Conservation (phyloP, 495 filamentous ascomycete species). For the Xylaria intraflava region DNA sequence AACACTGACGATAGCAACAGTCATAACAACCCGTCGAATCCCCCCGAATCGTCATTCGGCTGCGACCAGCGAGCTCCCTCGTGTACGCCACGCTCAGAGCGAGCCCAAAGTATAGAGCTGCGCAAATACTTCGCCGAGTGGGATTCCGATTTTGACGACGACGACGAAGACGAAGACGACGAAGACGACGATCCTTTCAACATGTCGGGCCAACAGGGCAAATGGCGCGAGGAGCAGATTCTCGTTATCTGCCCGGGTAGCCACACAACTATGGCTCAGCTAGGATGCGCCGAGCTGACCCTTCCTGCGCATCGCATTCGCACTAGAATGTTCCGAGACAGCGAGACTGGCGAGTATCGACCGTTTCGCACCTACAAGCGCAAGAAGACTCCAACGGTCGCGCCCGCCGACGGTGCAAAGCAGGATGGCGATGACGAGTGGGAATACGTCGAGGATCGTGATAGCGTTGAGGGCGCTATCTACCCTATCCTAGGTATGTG, state of each 20-base stretch:
- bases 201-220: conserved; percentile 43
- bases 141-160: neutral
- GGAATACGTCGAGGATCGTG: conserved; percentile 78
- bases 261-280: conserved; percentile 85
- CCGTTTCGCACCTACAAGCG: conserved; percentile 73
- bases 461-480: conserved; percentile 81
- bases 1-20: too few relatives aligned
- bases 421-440: conserved; percentile 30
- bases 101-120: conserved; percentile 7
- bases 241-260: conserved; percentile 89
- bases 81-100: conserved; percentile 5
- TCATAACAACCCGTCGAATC: neutral
- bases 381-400: conserved; percentile 36
- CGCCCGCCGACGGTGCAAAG: conserved; percentile 28
- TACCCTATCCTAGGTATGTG: conserved; percentile 63
- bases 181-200: conserved; percentile 7
- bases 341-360: conserved; percentile 72
- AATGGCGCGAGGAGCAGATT: conserved; percentile 50
- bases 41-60: neutral
- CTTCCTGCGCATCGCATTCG: conserved; percentile 73
- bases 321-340: conserved; percentile 88
- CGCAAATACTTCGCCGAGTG: neutral
- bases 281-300: conserved; percentile 87
- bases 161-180: neutral
- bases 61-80: neutral